Percentiles rank a stretch among this genome's conserved stretches.
These are phyloP conservation scores for Stachybotrys chartarum DNA, from an alignment of 2,329 filamentous ascomycete species.

Conservation along the genomic window DNA sequence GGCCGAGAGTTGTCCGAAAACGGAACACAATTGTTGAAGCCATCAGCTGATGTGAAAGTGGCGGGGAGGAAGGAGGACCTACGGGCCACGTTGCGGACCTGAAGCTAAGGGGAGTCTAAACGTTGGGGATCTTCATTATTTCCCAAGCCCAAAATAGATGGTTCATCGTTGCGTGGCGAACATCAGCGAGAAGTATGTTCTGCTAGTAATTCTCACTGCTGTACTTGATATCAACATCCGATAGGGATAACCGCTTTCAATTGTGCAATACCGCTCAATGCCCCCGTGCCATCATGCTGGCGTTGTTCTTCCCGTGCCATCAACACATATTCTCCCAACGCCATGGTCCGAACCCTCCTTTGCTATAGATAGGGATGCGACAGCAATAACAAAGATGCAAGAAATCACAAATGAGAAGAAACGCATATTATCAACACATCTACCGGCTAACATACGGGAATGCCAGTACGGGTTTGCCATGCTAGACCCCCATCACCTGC, in stretches of 20 bases:
- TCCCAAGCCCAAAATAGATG: too few relatives aligned
- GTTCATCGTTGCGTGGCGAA: too few relatives aligned
- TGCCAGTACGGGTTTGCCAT: background rate
- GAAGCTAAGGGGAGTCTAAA: background rate
- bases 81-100: background rate
- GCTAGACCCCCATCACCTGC: conserved; percentile 10
- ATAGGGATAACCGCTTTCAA: background rate
- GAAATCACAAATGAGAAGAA: background rate
- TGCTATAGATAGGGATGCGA: background rate
- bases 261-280: background rate
- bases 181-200: too few relatives aligned
- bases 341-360: background rate
- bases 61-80: too few relatives aligned
- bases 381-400: background rate
- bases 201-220: too few relatives aligned
- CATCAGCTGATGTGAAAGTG: too few relatives aligned
- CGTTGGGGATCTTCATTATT: too few relatives aligned
- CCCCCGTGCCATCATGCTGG: too few relatives aligned
- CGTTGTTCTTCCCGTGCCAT: background rate
- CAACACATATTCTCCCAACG: background rate
- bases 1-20: too few relatives aligned
- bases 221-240: too few relatives aligned
- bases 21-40: too few relatives aligned
- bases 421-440: background rate
- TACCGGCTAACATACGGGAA: background rate